Percentiles rank a stretch among this genome's conserved stretches.
Conservation (phyloP, 78 protist genomes). For the Kipferlia bialata region DNA sequence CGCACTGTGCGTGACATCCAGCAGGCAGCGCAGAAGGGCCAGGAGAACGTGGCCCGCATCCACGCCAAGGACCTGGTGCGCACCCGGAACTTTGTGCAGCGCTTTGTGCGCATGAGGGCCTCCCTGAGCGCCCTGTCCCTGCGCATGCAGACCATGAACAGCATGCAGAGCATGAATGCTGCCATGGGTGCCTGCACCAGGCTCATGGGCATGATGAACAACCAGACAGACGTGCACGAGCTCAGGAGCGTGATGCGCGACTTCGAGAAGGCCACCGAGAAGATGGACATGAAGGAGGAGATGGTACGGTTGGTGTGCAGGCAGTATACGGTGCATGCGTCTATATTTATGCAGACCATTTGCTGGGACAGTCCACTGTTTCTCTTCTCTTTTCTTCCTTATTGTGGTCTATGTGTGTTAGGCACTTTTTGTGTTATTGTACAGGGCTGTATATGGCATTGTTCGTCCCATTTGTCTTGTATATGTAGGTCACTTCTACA, state of each 20-base stretch:
- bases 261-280: conserved; percentile 69
- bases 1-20: conserved; percentile 62
- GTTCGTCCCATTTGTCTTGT: too few species aligned
- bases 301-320: too few species aligned
- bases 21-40: conserved; percentile 64
- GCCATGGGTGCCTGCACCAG: conserved; percentile 63
- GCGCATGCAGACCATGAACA: conserved; percentile 61
- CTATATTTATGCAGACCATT: too few species aligned
- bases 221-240: conserved; percentile 58
- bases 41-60: conserved; percentile 59
- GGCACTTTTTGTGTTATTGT: too few species aligned
- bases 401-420: too few species aligned
- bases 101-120: conserved; percentile 66
- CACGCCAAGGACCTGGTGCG: conserved; percentile 89
- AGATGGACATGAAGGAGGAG: conserved; percentile 72
- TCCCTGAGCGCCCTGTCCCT: conserved; percentile 68
- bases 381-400: too few species aligned
- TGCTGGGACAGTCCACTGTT: too few species aligned
- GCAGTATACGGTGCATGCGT: too few species aligned
- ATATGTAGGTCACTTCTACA: too few species aligned
- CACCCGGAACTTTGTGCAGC: conserved; percentile 49
- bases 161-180: conserved; percentile 57
- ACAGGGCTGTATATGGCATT: too few species aligned
- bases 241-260: conserved; percentile 83
- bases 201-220: conserved; percentile 73